These are phyloP conservation scores for Colletotrichum sp. DNA, from an alignment of 2,329 filamentous ascomycete genomes.

Conservation along the genomic window DNA sequence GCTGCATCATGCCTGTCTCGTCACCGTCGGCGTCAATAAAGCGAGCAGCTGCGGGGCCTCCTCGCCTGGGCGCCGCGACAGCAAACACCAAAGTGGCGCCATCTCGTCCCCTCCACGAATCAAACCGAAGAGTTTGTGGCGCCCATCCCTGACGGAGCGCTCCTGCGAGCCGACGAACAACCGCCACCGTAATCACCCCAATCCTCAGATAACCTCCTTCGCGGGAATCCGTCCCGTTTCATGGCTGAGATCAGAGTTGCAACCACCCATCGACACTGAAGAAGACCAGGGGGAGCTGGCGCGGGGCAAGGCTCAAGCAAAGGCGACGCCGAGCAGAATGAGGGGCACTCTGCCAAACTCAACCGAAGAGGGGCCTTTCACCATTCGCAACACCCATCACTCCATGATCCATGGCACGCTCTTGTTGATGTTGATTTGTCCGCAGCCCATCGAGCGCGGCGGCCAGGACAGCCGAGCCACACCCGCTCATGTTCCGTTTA, in stretches of 20 bases:
- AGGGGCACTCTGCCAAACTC: background rate
- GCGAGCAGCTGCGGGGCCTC: background rate
- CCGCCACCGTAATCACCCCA: slow-evolving; percentile 14
- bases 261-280: background rate
- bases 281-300: background rate
- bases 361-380: background rate
- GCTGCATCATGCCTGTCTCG: slow-evolving; percentile 3
- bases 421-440: slow-evolving; percentile 3
- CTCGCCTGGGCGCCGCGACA: slow-evolving; percentile 3
- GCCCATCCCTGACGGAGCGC: background rate
- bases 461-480: background rate
- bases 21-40: slow-evolving; percentile 19
- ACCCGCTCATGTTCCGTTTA: background rate
- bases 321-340: background rate
- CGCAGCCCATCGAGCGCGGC: background rate
- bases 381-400: background rate
- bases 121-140: background rate
- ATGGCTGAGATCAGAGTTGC: slow-evolving; percentile 7
- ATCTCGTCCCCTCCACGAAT: slow-evolving; percentile 8
- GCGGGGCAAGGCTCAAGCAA: background rate
- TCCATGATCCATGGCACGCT: slow-evolving; percentile 5
- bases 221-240: slow-evolving; percentile 19
- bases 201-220: background rate
- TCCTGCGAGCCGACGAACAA: background rate
- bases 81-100: slow-evolving; percentile 1